Conservation (phyloP, 169 alveolate genomes). For the Cryptosporidium sp. region DNA sequence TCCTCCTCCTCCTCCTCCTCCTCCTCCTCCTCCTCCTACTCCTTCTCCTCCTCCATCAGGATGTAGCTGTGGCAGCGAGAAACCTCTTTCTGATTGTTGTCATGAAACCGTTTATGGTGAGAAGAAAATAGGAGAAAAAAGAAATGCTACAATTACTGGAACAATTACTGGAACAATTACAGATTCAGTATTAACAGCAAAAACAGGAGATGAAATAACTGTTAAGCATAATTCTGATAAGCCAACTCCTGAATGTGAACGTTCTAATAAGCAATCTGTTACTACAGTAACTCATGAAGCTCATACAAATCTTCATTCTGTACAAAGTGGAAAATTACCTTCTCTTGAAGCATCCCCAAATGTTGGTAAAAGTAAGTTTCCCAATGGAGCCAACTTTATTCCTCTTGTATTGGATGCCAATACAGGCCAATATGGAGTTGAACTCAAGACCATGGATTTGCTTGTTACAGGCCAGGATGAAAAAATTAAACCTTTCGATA, state of each 20-base stretch:
- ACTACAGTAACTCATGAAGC: slow-evolving; percentile 22
- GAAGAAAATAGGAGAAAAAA: background rate
- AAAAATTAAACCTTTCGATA: slow-evolving; percentile 65
- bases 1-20: slow-evolving; percentile 34
- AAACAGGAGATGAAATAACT: slow-evolving; percentile 55
- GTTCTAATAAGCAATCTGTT: background rate
- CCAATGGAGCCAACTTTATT: slow-evolving; percentile 62
- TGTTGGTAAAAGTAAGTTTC: slow-evolving; percentile 30
- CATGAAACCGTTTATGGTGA: slow-evolving; percentile 49
- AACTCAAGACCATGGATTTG: slow-evolving; percentile 55
- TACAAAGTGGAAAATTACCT: slow-evolving; percentile 23
- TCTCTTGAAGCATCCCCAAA: slow-evolving; percentile 13
- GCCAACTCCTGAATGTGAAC: slow-evolving; percentile 31
- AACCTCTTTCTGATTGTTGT: slow-evolving; percentile 45
- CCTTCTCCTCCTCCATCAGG: slow-evolving; percentile 31
- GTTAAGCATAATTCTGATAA: slow-evolving; percentile 36
- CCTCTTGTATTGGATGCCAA: slow-evolving; percentile 68
- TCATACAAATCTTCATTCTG: slow-evolving; percentile 6
- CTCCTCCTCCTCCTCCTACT: slow-evolving; percentile 1
- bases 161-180: slow-evolving; percentile 64
- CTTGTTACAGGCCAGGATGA: slow-evolving; percentile 41
- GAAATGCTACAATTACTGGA: slow-evolving; percentile 39
- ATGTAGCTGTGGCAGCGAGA: slow-evolving; percentile 13
- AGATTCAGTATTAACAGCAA: slow-evolving; percentile 32
- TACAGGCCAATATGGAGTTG: slow-evolving; percentile 73